Evolutionary conservation across 495 filamentous ascomycete genomes (phyloP), one percentile per base, ranked within the genome.

Genomic region (Penicillium cosmopolitanum): DNA sequence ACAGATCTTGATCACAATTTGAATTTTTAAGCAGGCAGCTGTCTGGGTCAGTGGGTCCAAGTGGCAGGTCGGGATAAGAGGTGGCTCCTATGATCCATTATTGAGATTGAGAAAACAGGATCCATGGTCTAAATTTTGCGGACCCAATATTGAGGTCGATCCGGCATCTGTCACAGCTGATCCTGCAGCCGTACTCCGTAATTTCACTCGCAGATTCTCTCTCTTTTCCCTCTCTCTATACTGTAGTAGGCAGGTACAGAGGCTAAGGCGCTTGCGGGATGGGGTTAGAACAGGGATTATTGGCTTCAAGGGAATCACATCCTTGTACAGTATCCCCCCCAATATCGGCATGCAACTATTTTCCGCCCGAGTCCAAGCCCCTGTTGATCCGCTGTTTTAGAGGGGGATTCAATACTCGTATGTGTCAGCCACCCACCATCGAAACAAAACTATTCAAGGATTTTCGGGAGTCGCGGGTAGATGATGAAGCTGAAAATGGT

Each of bases 61-160:
- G 50, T 53, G 50, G 60, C 60, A 62, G 60, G 51, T 58, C 19
- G 33, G 33, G 51, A 52, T 33, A 52, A 13, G 47, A 34, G 19
- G 46, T 38, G 57, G 50, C 36, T 33, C 23, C 21, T 18, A 35
- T 44, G 42, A n/a, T 48, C 36, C 21, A 23, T 44, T 47, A 56
- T 53, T 47, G 46, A 47, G n/a, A 53, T 23, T 59, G 57, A 44
- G 16, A 19, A 33, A 15, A 43, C 34, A 18, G 46, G 48, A 62
- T 57, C 63, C 63, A 66, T 62, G 63, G 59, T 47, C 42, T 53
- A 56, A 58, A 51, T 19, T 56, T 21, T 34, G 57, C n/a, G 51
- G 44, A 34, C 53, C 60, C 51, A 63, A 57, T 55, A 63, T 63
- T 66, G 60, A 63, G 58, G 51, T 25, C 46, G 56, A 57, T 54